These are phyloP conservation scores for Talaromyces borbonicus DNA, from an alignment of 495 filamentous ascomycete species.

Conservation along the genomic window DNA sequence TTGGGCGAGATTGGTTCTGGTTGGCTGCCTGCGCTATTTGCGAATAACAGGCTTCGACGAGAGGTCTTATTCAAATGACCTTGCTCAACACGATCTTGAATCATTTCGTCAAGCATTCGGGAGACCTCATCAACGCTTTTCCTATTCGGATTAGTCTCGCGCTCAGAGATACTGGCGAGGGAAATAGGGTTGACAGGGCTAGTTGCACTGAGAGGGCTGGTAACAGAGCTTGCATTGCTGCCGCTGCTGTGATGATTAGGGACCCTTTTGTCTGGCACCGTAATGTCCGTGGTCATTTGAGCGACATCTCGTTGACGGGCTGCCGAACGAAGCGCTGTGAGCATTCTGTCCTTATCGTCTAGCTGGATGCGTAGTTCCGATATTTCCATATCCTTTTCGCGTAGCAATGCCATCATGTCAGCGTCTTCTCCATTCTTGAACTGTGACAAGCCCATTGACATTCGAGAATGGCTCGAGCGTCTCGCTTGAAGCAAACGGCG, in stretches of 20 bases:
- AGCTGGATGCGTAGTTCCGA: slow-evolving; percentile 78
- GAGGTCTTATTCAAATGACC: slow-evolving; percentile 52
- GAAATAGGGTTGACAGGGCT: slow-evolving; percentile 19
- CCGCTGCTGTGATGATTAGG: slow-evolving; percentile 24
- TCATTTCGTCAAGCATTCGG: slow-evolving; percentile 87
- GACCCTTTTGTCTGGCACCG: slow-evolving; percentile 22
- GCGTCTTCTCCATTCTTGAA: slow-evolving; percentile 55
- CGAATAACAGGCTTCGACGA: slow-evolving; percentile 45
- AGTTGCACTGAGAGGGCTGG: slow-evolving; percentile 12
- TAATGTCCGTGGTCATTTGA: slow-evolving; percentile 42
- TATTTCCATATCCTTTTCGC: slow-evolving; percentile 92
- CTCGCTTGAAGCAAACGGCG: slow-evolving; percentile 85
- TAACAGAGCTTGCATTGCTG: slow-evolving; percentile 18
- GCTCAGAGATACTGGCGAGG: slow-evolving; percentile 13
- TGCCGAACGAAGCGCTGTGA: slow-evolving; percentile 76
- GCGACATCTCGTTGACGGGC: slow-evolving; percentile 80
- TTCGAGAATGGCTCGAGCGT: slow-evolving; percentile 77
- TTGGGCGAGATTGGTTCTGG: slow-evolving; percentile 19
- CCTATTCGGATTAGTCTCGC: slow-evolving; percentile 39
- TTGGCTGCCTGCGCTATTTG: slow-evolving; percentile 19
- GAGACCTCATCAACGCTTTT: slow-evolving; percentile 83
- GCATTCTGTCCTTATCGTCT: slow-evolving; percentile 94
- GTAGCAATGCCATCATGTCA: slow-evolving; percentile 55
- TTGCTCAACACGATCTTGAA: slow-evolving; percentile 70
- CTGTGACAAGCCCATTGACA: slow-evolving; percentile 57